Evolutionary conservation across 1,139 yeast genomes (phyloP).

Genomic region (Hemisphaericaspora lyxosophila): DNA sequence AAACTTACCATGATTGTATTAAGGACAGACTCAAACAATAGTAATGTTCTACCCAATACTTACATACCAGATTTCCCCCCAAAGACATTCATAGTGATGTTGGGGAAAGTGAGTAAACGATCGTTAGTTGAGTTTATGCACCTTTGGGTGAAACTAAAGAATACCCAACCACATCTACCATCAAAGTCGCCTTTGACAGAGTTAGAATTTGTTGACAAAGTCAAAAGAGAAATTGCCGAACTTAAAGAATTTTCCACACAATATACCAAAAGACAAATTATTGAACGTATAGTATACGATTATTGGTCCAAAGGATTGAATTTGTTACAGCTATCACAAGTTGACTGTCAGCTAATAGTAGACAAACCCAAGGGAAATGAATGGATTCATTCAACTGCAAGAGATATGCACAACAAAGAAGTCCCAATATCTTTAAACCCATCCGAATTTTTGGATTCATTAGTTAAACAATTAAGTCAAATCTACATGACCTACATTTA

Average conservation of each 20-base stretch:
- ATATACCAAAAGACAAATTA: conserved; percentile 42
- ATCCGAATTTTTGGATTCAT: conserved; percentile 43
- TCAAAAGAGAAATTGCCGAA: conserved; percentile 19
- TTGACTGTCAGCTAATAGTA: conserved; percentile 64
- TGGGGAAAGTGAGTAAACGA: conserved; percentile 33
- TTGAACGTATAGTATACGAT: conserved; percentile 52
- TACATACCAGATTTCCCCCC: conserved; percentile 36
- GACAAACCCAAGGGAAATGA: conserved; percentile 51
- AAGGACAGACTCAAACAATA: not conserved
- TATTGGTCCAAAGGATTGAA: conserved; percentile 68
- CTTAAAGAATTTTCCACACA: conserved; percentile 16
- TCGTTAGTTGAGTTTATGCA: conserved; percentile 34
- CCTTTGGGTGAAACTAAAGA: conserved; percentile 37
- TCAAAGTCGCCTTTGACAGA: conserved; percentile 18
- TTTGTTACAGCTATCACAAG: conserved; percentile 66
- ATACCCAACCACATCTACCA: conserved; percentile 36
- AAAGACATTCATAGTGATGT: conserved; percentile 22
- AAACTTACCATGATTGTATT: not conserved
- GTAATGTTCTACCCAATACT: conserved; percentile 34
- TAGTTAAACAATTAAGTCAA: conserved; percentile 49
- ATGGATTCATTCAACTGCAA: conserved; percentile 63
- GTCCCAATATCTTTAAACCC: conserved; percentile 42
- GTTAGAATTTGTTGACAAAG: conserved; percentile 26
- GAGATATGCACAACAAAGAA: conserved; percentile 35
- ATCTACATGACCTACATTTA: conserved; percentile 60